A percentile compares a stretch with the other conserved stretches of the same genome.
Conservation (phyloP, 768 basidiomycete species). For the Punctularia strigosozonata region DNA sequence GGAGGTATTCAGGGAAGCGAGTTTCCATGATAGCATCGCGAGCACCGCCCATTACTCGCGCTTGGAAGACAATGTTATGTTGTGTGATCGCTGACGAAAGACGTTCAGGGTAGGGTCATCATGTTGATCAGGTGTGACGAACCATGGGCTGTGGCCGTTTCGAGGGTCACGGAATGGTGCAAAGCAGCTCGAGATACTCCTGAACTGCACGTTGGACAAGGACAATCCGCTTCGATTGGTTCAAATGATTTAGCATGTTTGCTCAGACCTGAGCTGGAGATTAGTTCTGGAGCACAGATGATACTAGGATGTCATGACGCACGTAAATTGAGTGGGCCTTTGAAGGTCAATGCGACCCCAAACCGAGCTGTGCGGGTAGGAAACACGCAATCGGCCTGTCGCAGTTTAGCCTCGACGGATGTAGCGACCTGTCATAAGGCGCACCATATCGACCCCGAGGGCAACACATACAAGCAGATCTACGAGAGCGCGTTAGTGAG, state of each 20-base stretch:
- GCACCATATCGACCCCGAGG: slow-evolving; percentile 86
- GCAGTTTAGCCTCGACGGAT: not conserved
- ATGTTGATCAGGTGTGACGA: slow-evolving; percentile 4
- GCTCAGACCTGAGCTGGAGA: slow-evolving; percentile 35
- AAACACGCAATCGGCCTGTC: slow-evolving; percentile 87
- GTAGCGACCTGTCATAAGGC: not conserved
- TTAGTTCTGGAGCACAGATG: not conserved
- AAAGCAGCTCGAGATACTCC: slow-evolving; percentile 64
- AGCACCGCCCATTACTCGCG: slow-evolving; percentile 76
- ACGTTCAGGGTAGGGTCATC: slow-evolving; percentile 3
- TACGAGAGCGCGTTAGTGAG: slow-evolving; percentile 14
- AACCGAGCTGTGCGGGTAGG: slow-evolving; percentile 89
- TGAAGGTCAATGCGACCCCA: slow-evolving; percentile 77
- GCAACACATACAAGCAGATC: slow-evolving; percentile 87
- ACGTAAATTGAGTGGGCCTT: slow-evolving; percentile 79
- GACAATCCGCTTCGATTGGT: slow-evolving; percentile 67
- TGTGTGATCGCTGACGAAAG: slow-evolving; percentile 60
- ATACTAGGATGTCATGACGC: slow-evolving; percentile 10
- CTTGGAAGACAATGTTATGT: slow-evolving; percentile 81
- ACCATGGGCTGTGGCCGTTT: slow-evolving; percentile 85
- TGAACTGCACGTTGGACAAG: slow-evolving; percentile 73
- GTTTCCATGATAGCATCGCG: slow-evolving; percentile 71
- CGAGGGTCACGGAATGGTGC: slow-evolving; percentile 64
- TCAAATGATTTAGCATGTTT: slow-evolving; percentile 60
- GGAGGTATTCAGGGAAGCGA: slow-evolving; percentile 68